Conservation (phyloP, 768 basidiomycete species). For the Amanita exitialis region DNA sequence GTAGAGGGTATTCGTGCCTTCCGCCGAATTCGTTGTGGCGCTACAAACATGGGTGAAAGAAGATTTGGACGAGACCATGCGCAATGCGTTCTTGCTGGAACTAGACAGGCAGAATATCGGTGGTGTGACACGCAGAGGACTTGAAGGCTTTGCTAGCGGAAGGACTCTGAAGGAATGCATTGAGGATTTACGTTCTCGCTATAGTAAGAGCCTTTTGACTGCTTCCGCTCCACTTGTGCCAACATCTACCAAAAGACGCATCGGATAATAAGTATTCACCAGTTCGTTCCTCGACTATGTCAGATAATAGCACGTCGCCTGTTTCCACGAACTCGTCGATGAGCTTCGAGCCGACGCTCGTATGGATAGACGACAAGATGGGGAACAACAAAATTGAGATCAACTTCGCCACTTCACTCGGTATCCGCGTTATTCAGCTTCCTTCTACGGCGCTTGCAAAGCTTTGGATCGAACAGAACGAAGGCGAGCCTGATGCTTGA, state of each 20-base stretch:
- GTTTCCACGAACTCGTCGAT: not conserved
- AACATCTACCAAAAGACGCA: not conserved
- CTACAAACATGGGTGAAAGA: slow-evolving; percentile 9
- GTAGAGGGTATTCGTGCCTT: not conserved
- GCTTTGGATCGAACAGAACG: slow-evolving; percentile 18
- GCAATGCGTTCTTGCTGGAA: slow-evolving; percentile 7
- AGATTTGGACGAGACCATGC: slow-evolving; percentile 9
- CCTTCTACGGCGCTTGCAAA: slow-evolving; percentile 19
- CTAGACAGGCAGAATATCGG: slow-evolving; percentile 15
- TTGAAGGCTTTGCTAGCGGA: slow-evolving; percentile 11
- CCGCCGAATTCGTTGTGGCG: not conserved
- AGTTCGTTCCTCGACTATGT: not conserved
- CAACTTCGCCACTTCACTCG: slow-evolving; percentile 9
- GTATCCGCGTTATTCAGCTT: slow-evolving; percentile 16
- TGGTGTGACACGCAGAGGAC: slow-evolving; percentile 12
- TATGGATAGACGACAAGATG: slow-evolving; percentile 21
- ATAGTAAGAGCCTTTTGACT: not conserved
- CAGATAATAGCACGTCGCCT: not conserved
- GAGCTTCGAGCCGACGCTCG: slow-evolving; percentile 11
- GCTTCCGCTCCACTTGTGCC: not conserved
- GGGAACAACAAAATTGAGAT: slow-evolving; percentile 11
- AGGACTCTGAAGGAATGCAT: slow-evolving; percentile 10
- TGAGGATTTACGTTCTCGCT: not conserved
- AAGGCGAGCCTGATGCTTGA: slow-evolving; percentile 10
- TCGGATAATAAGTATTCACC: not conserved